Evolutionary conservation across 2,329 filamentous ascomycete genomes (phyloP).

Genomic region (Hypoxylon sp.): DNA sequence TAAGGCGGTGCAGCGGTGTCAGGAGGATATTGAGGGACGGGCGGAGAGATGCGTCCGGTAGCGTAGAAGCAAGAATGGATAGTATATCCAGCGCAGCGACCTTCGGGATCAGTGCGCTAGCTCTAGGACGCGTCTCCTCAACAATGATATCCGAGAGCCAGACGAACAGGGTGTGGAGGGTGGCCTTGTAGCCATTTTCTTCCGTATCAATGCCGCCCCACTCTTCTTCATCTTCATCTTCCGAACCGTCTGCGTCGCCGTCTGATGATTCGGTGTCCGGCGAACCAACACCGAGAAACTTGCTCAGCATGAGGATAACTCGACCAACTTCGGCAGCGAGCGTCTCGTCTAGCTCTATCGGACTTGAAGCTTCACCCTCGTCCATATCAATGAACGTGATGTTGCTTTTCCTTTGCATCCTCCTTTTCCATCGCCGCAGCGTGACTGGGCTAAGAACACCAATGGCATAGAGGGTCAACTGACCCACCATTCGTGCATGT

Average conservation of each 20-base stretch:
- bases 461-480: slow-evolving; percentile 58
- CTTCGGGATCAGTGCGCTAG: slow-evolving; percentile 76
- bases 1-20: slow-evolving; percentile 80
- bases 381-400: slow-evolving; percentile 22
- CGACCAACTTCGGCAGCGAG: slow-evolving; percentile 83
- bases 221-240: slow-evolving; percentile 56
- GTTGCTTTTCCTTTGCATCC: slow-evolving; percentile 40
- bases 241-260: slow-evolving; percentile 57
- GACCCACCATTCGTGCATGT: slow-evolving; percentile 71
- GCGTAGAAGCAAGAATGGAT: slow-evolving; percentile 73
- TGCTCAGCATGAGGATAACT: slow-evolving; percentile 85
- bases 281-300: slow-evolving; percentile 70
- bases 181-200: slow-evolving; percentile 54
- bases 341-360: slow-evolving; percentile 69
- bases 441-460: slow-evolving; percentile 55
- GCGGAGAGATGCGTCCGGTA: slow-evolving; percentile 67
- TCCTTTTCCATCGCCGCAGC: slow-evolving; percentile 48
- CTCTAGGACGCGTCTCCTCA: slow-evolving; percentile 74
- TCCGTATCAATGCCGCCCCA: slow-evolving; percentile 52
- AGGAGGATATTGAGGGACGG: slow-evolving; percentile 72
- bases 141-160: slow-evolving; percentile 83
- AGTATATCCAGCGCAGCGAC: slow-evolving; percentile 80
- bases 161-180: slow-evolving; percentile 79
- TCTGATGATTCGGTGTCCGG: slow-evolving; percentile 56
- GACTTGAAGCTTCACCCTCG: slow-evolving; percentile 13